These are phyloP conservation scores for Diplocarpon mali DNA, from an alignment of 2,329 filamentous ascomycete genomes.

Conservation along the genomic window DNA sequence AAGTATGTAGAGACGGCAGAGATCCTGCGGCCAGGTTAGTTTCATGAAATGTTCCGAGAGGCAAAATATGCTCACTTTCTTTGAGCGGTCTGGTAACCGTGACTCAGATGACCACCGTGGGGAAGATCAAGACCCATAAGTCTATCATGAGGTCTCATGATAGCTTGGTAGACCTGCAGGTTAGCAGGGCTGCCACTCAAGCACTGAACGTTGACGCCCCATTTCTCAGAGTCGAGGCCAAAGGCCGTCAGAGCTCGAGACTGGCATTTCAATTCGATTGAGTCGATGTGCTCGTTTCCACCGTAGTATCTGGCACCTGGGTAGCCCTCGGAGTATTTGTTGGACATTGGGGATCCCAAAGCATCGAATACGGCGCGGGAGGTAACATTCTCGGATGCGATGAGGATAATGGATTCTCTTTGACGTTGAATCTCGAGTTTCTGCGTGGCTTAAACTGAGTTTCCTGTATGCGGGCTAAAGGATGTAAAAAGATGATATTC, in stretches of 20 bases:
- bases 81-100: conserved; percentile 93
- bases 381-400: conserved; percentile 98
- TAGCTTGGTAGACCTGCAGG: conserved; percentile 93
- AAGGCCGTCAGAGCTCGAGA: conserved; percentile 86
- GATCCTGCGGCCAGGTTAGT: conserved; percentile 41
- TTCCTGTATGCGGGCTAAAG: neutral
- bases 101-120: conserved; percentile 89
- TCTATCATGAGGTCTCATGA: conserved; percentile 90
- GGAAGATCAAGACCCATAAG: conserved; percentile 97
- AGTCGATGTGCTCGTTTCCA: conserved; percentile 97
- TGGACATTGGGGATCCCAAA: conserved; percentile 86
- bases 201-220: conserved; percentile 98
- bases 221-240: conserved; percentile 74
- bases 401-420: conserved; percentile 96
- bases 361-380: conserved; percentile 97
- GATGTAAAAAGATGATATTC: too few species aligned
- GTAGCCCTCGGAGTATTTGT: conserved; percentile 99
- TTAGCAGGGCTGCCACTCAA: conserved; percentile 90
- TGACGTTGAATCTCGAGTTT: conserved; percentile 92
- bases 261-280: conserved; percentile 93
- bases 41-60: neutral
- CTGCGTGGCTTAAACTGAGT: conserved; percentile 24
- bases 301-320: conserved; percentile 98
- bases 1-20: conserved; percentile 98
- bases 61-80: conserved; percentile 55